phyloP scores from a whole-genome alignment of 164 flowering plant genomes.

The Magnolia kwangsiensis region DNA sequence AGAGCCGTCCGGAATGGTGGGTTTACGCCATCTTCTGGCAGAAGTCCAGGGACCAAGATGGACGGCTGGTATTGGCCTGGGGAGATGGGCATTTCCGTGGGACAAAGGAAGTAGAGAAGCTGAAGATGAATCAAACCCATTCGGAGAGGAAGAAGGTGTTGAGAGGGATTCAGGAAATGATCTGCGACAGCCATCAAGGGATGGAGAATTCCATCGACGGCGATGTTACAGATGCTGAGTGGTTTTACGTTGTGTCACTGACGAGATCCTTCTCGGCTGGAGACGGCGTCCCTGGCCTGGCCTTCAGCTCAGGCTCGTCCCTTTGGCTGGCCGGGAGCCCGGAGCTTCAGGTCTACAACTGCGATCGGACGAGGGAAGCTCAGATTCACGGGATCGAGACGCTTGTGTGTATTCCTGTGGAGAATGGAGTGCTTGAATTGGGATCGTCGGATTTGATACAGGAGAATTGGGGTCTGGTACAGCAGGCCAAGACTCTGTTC shows the following conservation, averaged over 20 bases:
- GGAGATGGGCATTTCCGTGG: constrained; percentile 72
- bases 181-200: constrained; percentile 12
- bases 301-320: constrained; percentile 33
- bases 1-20: constrained; percentile 56
- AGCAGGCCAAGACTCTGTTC: constrained; percentile 42
- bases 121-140: not conserved
- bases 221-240: constrained; percentile 50
- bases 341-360: constrained; percentile 31
- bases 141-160: constrained; percentile 18
- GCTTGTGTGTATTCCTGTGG: constrained; percentile 49
- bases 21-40: constrained; percentile 78
- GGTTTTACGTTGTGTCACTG: constrained; percentile 70
- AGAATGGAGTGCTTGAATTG: constrained; percentile 51
- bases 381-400: constrained; percentile 55
- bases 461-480: constrained; percentile 42
- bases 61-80: constrained; percentile 42
- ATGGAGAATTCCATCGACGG: constrained; percentile 23
- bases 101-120: constrained; percentile 15
- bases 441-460: constrained; percentile 45
- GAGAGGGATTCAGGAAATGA: constrained; percentile 30
- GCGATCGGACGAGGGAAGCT: constrained; percentile 59
- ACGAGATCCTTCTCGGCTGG: constrained; percentile 39
- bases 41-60: constrained; percentile 27
- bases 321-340: constrained; percentile 50
- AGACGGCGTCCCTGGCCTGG: constrained; percentile 41